A percentile compares a stretch with the other conserved stretches of the same genome.
Evolutionary conservation across 2,329 filamentous ascomycete species (phyloP).

Genomic region (Sordariomycetes sp.): DNA sequence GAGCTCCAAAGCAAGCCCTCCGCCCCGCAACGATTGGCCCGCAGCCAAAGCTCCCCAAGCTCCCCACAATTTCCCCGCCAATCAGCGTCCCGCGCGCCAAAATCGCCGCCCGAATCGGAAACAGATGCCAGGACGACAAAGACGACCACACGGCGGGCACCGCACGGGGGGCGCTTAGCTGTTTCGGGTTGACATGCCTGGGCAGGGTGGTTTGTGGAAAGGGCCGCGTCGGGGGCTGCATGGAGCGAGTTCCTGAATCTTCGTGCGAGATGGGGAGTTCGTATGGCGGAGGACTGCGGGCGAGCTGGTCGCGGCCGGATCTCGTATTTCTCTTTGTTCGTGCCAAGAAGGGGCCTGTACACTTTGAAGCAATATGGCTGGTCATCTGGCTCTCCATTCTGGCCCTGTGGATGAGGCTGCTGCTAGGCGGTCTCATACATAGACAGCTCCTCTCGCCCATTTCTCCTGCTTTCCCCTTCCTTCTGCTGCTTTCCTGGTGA

Average conservation of each 20-base stretch:
- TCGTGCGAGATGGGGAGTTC: background rate
- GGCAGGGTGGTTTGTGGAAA: no score
- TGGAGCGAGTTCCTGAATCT: background rate
- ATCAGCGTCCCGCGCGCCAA: background rate
- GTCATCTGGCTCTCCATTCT: background rate
- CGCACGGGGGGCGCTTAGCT: background rate
- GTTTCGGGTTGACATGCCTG: background rate
- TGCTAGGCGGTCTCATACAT: background rate
- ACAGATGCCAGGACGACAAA: background rate
- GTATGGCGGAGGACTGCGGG: no score
- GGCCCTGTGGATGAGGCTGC: background rate
- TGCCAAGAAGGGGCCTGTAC: background rate
- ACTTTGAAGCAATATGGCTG: no score
- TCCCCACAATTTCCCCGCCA: background rate
- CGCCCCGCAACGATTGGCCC: background rate
- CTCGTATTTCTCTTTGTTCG: background rate
- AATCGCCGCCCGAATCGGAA: background rate
- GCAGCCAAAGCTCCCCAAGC: background rate
- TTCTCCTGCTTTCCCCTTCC: background rate
- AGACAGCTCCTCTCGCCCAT: background rate
- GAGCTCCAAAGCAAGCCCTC: background rate
- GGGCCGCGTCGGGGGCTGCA: background rate
- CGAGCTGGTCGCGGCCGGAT: no score
- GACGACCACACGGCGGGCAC: background rate
- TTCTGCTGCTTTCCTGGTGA: background rate